phyloP scores from a whole-genome alignment of 768 basidiomycete genomes.

The Termitomyces sp. region DNA sequence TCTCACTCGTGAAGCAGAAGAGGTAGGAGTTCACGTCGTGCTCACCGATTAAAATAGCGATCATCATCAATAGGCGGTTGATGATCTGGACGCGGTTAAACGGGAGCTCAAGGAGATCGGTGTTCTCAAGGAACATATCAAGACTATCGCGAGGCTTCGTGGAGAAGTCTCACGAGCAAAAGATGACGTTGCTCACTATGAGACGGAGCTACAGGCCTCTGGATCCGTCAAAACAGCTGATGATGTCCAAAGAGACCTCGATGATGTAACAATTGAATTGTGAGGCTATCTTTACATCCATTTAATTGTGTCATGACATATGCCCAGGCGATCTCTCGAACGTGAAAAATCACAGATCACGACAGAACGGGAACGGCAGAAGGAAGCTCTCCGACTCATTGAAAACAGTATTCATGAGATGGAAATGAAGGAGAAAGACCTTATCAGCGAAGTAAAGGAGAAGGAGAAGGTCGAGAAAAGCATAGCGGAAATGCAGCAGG shows the following conservation, averaged over 20 bases:
- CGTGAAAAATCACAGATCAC: constrained; percentile 55
- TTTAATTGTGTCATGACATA: constrained; percentile 1
- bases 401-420: constrained; percentile 63
- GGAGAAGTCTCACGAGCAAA: constrained; percentile 57
- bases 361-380: constrained; percentile 62
- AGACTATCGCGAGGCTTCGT: constrained; percentile 54
- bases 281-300: constrained; percentile 32
- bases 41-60: constrained; percentile 5
- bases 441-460: constrained; percentile 57
- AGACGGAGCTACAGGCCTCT: constrained; percentile 63
- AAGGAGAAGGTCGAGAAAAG: constrained; percentile 53
- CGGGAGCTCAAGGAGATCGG: constrained; percentile 59
- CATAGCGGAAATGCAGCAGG: constrained; percentile 56
- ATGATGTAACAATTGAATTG: constrained; percentile 61
- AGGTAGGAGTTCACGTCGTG: constrained; percentile 38
- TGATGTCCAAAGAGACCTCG: constrained; percentile 80
- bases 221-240: constrained; percentile 82
- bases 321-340: constrained; percentile 58
- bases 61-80: constrained; percentile 40
- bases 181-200: constrained; percentile 60
- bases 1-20: constrained; percentile 53
- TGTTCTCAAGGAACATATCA: constrained; percentile 58
- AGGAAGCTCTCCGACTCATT: constrained; percentile 43
- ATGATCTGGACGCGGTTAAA: constrained; percentile 51
- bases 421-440: constrained; percentile 57